Evolutionary conservation across 495 filamentous ascomycete species (phyloP), one percentile per base, ranked within the genome.

Genomic region (Aspergillus baeticus): DNA sequence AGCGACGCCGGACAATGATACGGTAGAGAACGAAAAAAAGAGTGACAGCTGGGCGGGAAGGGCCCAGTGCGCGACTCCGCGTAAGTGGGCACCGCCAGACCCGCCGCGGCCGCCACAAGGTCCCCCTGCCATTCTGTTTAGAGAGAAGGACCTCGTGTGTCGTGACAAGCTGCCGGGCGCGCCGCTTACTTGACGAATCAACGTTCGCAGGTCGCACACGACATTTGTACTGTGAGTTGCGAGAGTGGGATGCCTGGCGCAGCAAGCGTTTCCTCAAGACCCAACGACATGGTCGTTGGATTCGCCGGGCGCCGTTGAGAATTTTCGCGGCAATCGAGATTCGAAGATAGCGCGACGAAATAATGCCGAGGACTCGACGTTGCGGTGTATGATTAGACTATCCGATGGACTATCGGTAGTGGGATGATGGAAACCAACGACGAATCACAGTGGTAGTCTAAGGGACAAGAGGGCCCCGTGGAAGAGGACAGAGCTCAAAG

Each of bases 111-210:
- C 36, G 47, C 31, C 33, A 22, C 46, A 42, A 18, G 20, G 21
- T 6, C 46, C 33, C 15, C 42, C 14, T 52, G 18, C 26, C 35
- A 21, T 22, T 49, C 44, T 43, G 42, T 46, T 54, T 46, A 15
- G 39, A 38, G 26, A 31, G 8, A 17, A 38, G 26, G 15, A 46
- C 41, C 52, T 43, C 42, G 52, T 55, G 52, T 6, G 29, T 38
- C 13, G 18, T 18, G 21, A 23, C 18, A 7, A 38, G 41, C 29
- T 44, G 36, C 44, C 44, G 55, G 39, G 46, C 33, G 46, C 33
- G 15, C 39, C 17, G 47, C 52, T 57, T 59, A 14, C 18, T 22
- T 41, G 41, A 23, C 60, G 49, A 63, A 63, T 63, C 56, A 59
- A 38, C 21, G 38, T 34, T 23, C 33, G 14, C 39, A 22, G 22